Percentiles rank a stretch among this genome's conserved stretches.
Evolutionary conservation across 169 alveolate species (phyloP).

Genomic region (Neospora caninum): DNA sequence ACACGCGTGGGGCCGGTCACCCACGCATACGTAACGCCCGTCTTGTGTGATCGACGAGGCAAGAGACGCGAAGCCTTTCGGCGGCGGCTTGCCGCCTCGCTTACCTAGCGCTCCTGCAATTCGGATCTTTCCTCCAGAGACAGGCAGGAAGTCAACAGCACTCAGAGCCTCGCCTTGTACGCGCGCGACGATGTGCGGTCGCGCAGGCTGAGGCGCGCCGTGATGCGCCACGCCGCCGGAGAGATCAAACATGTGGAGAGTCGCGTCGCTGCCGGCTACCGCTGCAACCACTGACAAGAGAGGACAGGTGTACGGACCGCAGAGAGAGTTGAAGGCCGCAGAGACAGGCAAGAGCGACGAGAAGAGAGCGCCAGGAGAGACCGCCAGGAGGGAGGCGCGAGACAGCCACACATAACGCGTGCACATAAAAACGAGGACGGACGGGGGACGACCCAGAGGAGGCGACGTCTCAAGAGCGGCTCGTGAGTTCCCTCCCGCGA

Average conservation of each 20-base stretch:
- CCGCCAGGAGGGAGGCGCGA: no score
- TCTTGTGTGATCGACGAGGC: no score
- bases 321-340: background rate
- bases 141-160: background rate
- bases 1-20: no score
- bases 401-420: no score
- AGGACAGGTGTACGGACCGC: background rate
- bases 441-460: no score
- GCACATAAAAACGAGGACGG: no score
- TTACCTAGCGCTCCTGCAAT: slow-evolving; percentile 4
- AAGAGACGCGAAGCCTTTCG: no score
- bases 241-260: background rate
- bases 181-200: slow-evolving; percentile 14
- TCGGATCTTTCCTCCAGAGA: background rate
- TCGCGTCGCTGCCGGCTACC: slow-evolving; percentile 17
- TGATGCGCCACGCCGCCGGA: background rate
- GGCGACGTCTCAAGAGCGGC: no score
- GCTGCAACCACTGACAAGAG: background rate
- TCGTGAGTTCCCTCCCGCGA: no score
- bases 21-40: no score
- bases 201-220: background rate
- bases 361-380: no score
- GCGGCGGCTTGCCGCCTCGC: background rate
- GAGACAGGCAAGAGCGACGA: no score
- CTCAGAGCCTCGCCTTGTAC: background rate